Base-by-base conservation (phyloP, 2,329 filamentous ascomycete species). In the Monilinia vaccinii-corymbosi region DNA sequence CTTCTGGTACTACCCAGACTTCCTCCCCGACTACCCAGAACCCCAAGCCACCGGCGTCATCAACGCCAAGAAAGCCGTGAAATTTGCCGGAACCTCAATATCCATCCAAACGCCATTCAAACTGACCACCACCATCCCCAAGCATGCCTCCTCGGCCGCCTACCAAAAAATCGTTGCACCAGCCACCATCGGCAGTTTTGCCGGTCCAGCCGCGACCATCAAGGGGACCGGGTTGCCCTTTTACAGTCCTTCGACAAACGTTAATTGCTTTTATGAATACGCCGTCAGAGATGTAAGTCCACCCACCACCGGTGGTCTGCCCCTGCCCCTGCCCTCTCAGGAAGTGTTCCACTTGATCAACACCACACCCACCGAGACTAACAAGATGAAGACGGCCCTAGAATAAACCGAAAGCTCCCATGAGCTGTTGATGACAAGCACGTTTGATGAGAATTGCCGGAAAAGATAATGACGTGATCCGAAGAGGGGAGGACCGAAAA, bases 1-100 rank as follows among this genome's bases (percentile, higher is more conserved):
- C 14, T 58, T 58, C 46, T 58, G 46, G 34, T 58, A 58, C 46
- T 58, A 58, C 56, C 56, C 56, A 13, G 45, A 58, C 16, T 58
- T 42, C 36, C 46, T 58, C n/a, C 46, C 46, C 21, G 46, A 58
- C 14, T 42, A 18, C 56, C 45, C 56, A 21, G 25, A 50, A 31
- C 56, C 46, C 3, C 56, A 58, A 44, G 56, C 56, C 23, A n/a
- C 42, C 18, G 56, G 23, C 13, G 25, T 50, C 13, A 58, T 58
- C 25, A 50, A 25, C 34, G 34, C 46, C n/a, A 11, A 48, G 25
- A 58, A 40, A 4, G 36, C 56, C 10, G 45, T 58, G 13, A 42
- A 34, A 10, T 58, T 58, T 23, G 56, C 51, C 23, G 44, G 45
- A 5, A 16, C 18, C 4, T 31, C 14, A 2, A 13, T 58, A 13